Percentiles rank a stretch among this genome's conserved stretches.
Conservation (phyloP, 2,329 filamentous ascomycete genomes). For the Apiospora aurea region DNA sequence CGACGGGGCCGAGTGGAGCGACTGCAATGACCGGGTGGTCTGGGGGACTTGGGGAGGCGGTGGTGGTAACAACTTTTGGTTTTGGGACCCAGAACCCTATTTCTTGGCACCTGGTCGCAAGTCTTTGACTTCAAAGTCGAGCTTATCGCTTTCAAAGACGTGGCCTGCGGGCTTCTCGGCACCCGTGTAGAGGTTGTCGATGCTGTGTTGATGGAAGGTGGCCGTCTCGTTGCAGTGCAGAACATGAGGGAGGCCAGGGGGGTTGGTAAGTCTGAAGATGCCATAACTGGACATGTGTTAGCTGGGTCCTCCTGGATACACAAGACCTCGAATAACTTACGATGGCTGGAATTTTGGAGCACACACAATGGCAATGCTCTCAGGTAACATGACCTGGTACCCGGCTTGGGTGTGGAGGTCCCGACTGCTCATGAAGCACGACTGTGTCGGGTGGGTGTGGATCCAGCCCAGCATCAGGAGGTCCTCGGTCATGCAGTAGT, state of each 20-base stretch:
- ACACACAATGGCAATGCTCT: conserved; percentile 97
- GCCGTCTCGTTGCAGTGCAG: conserved; percentile 78
- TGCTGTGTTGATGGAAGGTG: conserved; percentile 79
- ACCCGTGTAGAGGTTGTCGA: conserved; percentile 78
- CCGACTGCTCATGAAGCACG: conserved; percentile 95
- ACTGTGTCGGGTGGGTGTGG: conserved; percentile 95
- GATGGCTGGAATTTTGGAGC: conserved; percentile 81
- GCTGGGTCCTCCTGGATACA: conserved; percentile 4
- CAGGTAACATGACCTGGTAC: conserved; percentile 95
- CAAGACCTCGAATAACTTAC: conserved; percentile 55
- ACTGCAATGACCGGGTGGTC: background rate
- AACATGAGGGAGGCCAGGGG: conserved; percentile 90
- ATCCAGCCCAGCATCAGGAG: conserved; percentile 95
- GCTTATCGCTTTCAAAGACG: conserved; percentile 70
- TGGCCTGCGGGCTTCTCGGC: conserved; percentile 72
- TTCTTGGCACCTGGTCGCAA: conserved; percentile 48
- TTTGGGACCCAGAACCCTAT: background rate
- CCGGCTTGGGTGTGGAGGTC: conserved; percentile 93
- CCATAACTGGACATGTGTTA: conserved; percentile 69
- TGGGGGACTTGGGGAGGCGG: background rate
- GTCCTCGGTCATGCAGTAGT: conserved; percentile 86
- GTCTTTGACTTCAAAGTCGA: conserved; percentile 67
- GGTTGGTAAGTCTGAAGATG: conserved; percentile 91
- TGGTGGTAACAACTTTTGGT: background rate
- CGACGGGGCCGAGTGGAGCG: background rate